These are phyloP conservation scores for Bipolaris victoriae DNA, from an alignment of 2,329 filamentous ascomycete species.

Conservation along the genomic window DNA sequence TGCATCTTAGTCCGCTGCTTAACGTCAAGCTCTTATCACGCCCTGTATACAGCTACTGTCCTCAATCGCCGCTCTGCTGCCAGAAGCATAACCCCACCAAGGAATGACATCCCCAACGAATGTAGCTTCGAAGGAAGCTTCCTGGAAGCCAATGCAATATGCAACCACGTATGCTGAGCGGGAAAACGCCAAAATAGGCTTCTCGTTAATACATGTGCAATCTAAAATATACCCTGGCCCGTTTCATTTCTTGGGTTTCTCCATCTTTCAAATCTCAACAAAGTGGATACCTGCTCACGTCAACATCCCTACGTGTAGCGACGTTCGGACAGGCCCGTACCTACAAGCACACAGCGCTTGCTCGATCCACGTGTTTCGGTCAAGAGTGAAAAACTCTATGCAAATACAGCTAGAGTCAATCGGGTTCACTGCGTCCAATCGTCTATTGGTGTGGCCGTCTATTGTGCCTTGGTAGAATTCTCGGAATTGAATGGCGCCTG, in stretches of 20 bases:
- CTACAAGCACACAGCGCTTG: too few species aligned
- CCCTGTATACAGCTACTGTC: background rate
- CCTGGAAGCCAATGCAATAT: background rate
- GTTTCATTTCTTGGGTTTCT: background rate
- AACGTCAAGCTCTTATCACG: constrained; percentile 5
- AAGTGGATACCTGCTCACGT: background rate
- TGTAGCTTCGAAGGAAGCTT: background rate
- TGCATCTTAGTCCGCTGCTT: constrained; percentile 13
- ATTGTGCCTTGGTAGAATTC: too few species aligned
- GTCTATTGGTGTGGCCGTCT: too few species aligned
- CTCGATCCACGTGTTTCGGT: too few species aligned
- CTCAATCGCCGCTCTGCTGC: background rate
- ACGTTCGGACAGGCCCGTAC: background rate
- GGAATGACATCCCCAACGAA: background rate
- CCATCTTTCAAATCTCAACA: background rate
- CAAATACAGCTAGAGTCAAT: too few species aligned
- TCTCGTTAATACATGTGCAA: background rate
- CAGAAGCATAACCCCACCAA: background rate
- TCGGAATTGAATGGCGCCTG: too few species aligned
- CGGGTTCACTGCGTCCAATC: too few species aligned
- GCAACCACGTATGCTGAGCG: background rate
- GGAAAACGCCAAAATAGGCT: background rate
- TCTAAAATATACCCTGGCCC: background rate
- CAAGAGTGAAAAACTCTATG: too few species aligned
- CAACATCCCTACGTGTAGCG: background rate